phyloP scores from a whole-genome alignment of 129 eudicot genomes.

The Pseudognaphalium luteoalbum region DNA sequence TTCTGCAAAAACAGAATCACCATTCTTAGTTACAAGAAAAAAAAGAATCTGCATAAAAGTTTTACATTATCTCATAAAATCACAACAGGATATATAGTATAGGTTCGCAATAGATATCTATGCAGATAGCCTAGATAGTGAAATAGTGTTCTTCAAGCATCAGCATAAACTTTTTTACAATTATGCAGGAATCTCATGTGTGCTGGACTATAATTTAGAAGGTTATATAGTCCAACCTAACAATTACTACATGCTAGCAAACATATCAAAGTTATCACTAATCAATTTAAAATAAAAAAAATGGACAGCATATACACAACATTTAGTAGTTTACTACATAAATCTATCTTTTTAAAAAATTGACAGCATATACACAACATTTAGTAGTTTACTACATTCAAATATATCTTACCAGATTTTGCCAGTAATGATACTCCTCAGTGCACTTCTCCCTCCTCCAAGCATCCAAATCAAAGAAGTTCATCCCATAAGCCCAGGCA shows the following conservation, averaged over 20 bases:
- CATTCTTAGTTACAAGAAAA: constrained; percentile 8
- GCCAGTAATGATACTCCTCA: constrained; percentile 94
- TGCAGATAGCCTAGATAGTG: neutral
- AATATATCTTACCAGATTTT: constrained; percentile 62
- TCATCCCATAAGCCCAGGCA: constrained; percentile 98
- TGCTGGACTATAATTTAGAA: neutral
- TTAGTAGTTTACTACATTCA: neutral
- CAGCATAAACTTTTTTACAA: neutral
- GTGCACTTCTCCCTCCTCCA: constrained; percentile 94
- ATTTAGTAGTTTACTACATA: neutral
- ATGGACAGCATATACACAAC: neutral
- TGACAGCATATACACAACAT: neutral
- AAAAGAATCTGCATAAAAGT: neutral
- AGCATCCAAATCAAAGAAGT: constrained; percentile 92
- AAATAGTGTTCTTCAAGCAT: neutral
- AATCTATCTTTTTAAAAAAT: constrained; percentile 6
- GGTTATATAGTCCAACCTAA: neutral
- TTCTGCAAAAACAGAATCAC: constrained; percentile 51
- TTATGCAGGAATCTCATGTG: neutral
- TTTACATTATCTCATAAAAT: neutral
- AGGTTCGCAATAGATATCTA: neutral
- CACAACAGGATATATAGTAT: neutral
- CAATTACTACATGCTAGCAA: neutral
- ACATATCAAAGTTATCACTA: neutral
- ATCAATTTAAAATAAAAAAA: neutral